These are phyloP conservation scores for Melaleuca alternifolia DNA, from an alignment of 345 rosid species.

Conservation along the genomic window DNA sequence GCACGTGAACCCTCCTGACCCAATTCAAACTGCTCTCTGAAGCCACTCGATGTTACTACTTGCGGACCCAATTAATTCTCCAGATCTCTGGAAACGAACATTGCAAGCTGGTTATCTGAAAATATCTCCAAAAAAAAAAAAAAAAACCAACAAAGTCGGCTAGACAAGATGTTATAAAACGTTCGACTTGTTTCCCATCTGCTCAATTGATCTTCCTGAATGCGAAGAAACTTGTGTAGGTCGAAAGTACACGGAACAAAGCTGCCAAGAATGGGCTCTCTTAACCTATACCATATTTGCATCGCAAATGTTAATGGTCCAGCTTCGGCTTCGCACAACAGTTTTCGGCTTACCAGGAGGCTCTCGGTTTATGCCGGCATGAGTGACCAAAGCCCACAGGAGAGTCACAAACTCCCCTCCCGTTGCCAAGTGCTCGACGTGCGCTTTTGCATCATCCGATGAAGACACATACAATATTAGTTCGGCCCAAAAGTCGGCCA, in stretches of 20 bases:
- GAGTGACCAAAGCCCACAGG: not conserved
- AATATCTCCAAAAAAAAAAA: not conserved
- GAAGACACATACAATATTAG: not conserved
- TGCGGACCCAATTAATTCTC: not conserved
- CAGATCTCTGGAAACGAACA: not conserved
- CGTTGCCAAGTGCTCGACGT: not conserved
- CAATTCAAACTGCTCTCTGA: not conserved
- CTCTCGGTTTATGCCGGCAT: not conserved
- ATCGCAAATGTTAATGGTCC: not conserved
- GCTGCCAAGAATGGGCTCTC: not conserved
- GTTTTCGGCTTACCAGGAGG: not conserved
- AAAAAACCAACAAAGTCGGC: not conserved
- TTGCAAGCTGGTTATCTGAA: not conserved
- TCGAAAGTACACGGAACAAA: not conserved
- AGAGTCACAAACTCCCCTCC: not conserved
- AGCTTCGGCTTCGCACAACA: not conserved
- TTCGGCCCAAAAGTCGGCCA: not conserved
- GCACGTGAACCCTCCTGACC: not conserved
- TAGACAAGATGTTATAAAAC: not conserved
- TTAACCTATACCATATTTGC: not conserved
- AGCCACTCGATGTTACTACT: not conserved
- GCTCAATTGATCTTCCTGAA: not conserved
- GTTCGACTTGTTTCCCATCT: not conserved
- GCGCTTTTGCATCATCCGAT: not conserved
- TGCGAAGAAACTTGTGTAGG: not conserved